Conservation (phyloP, 2,329 filamentous ascomycete species). For the Colletotrichum higginsianum region DNA sequence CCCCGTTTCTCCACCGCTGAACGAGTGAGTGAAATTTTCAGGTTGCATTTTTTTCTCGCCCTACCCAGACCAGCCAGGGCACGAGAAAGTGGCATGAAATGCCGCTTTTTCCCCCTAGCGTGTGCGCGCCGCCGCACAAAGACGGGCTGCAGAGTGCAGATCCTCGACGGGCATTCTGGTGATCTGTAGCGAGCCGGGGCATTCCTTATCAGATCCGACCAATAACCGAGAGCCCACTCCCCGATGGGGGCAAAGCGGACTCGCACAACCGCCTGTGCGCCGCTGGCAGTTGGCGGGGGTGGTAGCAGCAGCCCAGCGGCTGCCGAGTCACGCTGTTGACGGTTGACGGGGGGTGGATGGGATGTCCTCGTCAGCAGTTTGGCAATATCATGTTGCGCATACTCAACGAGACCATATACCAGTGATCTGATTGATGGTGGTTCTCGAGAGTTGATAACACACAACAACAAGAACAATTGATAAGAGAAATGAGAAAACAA, state of each 20-base stretch:
- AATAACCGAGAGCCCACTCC: slow-evolving; percentile 33
- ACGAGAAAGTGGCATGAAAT: slow-evolving; percentile 15
- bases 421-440: no score
- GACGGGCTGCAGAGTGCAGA: slow-evolving; percentile 7
- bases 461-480: no score
- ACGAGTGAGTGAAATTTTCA: slow-evolving; percentile 16
- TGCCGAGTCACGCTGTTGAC: not conserved
- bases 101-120: slow-evolving; percentile 10
- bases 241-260: not conserved
- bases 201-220: slow-evolving; percentile 42
- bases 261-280: not conserved
- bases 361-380: not conserved
- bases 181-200: slow-evolving; percentile 26
- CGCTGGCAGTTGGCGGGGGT: not conserved
- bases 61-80: slow-evolving; percentile 11
- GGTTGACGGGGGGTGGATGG: not conserved
- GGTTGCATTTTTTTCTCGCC: not conserved
- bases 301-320: not conserved
- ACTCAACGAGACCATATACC: no score
- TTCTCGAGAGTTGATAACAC: no score
- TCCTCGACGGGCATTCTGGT: slow-evolving; percentile 17
- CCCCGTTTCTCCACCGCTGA: slow-evolving; percentile 21
- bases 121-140: slow-evolving; percentile 16
- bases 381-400: no score
- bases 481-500: no score